phyloP scores from a whole-genome alignment of 768 basidiomycete genomes.

The Xerocomellus chrysenteron region DNA sequence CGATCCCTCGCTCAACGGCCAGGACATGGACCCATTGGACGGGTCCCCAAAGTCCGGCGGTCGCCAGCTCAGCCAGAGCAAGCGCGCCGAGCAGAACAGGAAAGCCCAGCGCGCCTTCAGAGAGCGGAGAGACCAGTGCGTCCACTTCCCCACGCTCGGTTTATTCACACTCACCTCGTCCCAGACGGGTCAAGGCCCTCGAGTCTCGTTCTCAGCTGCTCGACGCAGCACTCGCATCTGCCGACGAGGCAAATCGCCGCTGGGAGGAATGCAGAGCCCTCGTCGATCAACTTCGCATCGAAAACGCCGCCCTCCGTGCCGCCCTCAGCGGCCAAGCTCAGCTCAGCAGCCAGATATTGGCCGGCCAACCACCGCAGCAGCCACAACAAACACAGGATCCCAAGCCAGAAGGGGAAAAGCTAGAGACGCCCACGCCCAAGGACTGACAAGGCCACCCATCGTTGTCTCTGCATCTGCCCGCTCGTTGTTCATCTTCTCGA shows the following conservation, averaged over 20 bases:
- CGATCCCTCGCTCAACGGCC: conserved; percentile 26
- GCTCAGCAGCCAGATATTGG: conserved; percentile 26
- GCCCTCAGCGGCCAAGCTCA: conserved; percentile 52
- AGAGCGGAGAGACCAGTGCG: conserved; percentile 86
- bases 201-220: conserved; percentile 84
- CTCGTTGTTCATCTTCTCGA: conserved; percentile 4
- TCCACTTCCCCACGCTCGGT: background rate
- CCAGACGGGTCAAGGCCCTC: conserved; percentile 82
- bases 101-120: conserved; percentile 92
- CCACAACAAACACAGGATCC: conserved; percentile 22
- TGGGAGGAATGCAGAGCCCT: conserved; percentile 91
- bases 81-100: conserved; percentile 91
- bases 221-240: conserved; percentile 81
- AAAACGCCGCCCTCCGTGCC: conserved; percentile 75
- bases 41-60: conserved; percentile 29
- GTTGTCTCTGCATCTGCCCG: background rate
- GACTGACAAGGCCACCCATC: conserved; percentile 14
- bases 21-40: conserved; percentile 5
- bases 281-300: conserved; percentile 83
- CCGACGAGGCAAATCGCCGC: conserved; percentile 84
- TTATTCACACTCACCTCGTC: conserved; percentile 9
- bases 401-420: conserved; percentile 28
- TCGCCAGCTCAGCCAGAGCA: conserved; percentile 71
- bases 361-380: conserved; percentile 22
- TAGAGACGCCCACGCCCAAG: conserved; percentile 24